These are phyloP conservation scores for Tubosaeta brunneosetosa DNA, from an alignment of 768 basidiomycete species.

Conservation along the genomic window DNA sequence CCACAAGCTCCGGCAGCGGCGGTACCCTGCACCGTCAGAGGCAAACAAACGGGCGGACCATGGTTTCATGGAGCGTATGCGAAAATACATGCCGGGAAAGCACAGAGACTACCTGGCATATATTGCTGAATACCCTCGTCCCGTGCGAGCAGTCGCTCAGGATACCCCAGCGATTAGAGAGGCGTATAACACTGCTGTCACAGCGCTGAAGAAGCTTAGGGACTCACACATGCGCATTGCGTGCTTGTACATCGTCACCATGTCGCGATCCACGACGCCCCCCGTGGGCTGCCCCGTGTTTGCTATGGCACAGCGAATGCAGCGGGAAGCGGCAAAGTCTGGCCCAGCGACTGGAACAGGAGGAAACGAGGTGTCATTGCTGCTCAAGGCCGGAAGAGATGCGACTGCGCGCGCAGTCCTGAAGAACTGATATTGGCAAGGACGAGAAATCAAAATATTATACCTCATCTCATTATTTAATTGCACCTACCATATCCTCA, in stretches of 20 bases:
- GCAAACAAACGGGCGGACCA: slow-evolving; percentile 61
- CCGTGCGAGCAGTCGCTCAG: slow-evolving; percentile 59
- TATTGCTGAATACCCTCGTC: slow-evolving; percentile 55
- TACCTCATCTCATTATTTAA: slow-evolving; percentile 12
- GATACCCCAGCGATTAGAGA: slow-evolving; percentile 55
- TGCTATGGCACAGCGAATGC: slow-evolving; percentile 49
- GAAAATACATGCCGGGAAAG: slow-evolving; percentile 89
- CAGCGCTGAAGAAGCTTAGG: slow-evolving; percentile 75
- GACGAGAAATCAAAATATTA: background rate
- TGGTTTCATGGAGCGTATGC: slow-evolving; percentile 90
- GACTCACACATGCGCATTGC: slow-evolving; percentile 89
- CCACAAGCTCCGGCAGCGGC: slow-evolving; percentile 69
- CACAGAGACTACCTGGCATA: slow-evolving; percentile 81
- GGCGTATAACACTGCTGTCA: slow-evolving; percentile 76
- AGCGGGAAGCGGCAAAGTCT: slow-evolving; percentile 37
- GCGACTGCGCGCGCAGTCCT: slow-evolving; percentile 68
- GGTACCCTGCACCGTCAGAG: slow-evolving; percentile 62
- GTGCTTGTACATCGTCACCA: slow-evolving; percentile 80
- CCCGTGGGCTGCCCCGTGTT: slow-evolving; percentile 48
- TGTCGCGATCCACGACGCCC: slow-evolving; percentile 60
- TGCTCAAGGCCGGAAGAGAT: slow-evolving; percentile 88
- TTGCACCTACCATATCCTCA: background rate
- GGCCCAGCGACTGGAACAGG: slow-evolving; percentile 80
- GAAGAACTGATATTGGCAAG: slow-evolving; percentile 21
- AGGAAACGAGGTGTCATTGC: slow-evolving; percentile 74